Base-by-base conservation (phyloP, 805 yeast species). In the Ogataea allantospora region DNA sequence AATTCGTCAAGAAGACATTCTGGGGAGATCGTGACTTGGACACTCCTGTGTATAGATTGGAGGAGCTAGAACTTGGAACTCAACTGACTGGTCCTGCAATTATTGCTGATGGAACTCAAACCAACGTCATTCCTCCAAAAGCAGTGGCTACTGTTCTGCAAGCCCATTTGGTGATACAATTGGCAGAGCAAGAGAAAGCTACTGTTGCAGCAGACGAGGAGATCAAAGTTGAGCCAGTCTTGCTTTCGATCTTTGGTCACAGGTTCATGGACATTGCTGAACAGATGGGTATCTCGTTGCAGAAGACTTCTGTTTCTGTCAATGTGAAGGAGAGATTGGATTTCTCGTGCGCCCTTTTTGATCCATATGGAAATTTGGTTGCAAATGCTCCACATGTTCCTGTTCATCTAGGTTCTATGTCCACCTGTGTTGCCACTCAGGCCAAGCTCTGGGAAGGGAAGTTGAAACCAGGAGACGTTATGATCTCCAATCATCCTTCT, bases 301-400 rank as follows among this genome's bases (percentile, higher is more conserved):
- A 84, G 47, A 82, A 83, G 60, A 86, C 93, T 0, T 72, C 91
- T 2, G 88, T 86, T 7, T 79, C 88, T 5, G 83, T 89, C 2
- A 86, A 86, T 53, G 89, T 86, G 26, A 86, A 86, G 54, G 95
- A 86, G 55, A 67, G 95, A 35, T 63, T 85, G 23, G 95, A 86
- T 57, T 86, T 83, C 58, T 82, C 89, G 20, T 86, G 95, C 66
- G 95, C 95, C 2, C 60, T 86, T 15, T 86, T 86, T 57, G 87
- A 81, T 50, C 68, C 82, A 1, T 69, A 72, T 6, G 95, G 95
- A n/a, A 82, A 80, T 20, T 63, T 86, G 24, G 88, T 83, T 17
- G 93, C 95, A 4, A 86, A 85, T 63, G 95, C 95, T 0, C 95
- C 95, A 1, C 89, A 83, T 55, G 77, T 86, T 30, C 95, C 95